Evolutionary conservation across 176 grass and related monocot species (phyloP).

Genomic region (Rhynchospora breviuscula): DNA sequence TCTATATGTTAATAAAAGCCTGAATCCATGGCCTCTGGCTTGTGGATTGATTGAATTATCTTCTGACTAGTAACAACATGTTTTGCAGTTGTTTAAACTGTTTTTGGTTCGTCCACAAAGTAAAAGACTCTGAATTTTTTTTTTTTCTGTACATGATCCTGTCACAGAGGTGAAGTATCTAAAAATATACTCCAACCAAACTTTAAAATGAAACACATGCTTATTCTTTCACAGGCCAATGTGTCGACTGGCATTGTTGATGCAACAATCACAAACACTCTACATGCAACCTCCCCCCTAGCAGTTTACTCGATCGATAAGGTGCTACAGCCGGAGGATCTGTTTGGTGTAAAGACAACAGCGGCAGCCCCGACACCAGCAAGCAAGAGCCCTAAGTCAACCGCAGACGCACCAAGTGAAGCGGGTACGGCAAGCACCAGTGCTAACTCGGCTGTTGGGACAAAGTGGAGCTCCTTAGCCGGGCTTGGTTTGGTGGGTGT

Average conservation of each 20-base stretch:
- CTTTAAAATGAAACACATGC: neutral
- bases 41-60: neutral
- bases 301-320: conserved; percentile 75
- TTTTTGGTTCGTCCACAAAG: neutral
- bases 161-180: neutral
- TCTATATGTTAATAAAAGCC: neutral
- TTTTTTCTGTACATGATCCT: neutral
- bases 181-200: neutral
- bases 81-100: neutral
- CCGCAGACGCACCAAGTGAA: neutral
- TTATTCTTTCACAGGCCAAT: conserved; percentile 36
- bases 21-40: neutral
- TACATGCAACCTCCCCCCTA: conserved; percentile 31
- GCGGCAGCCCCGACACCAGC: conserved; percentile 34
- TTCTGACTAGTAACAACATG: neutral
- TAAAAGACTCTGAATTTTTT: too few species aligned
- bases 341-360: conserved; percentile 62
- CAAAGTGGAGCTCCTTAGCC: conserved; percentile 22
- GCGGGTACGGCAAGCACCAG: conserved; percentile 9
- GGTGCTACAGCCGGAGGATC: conserved; percentile 53
- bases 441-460: neutral
- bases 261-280: conserved; percentile 33
- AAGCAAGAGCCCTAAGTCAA: conserved; percentile 32
- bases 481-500: conserved; percentile 16
- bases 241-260: conserved; percentile 64